These are phyloP conservation scores for Diversispora eburnea DNA, from an alignment of 192 early-diverging fungal species.

Conservation along the genomic window DNA sequence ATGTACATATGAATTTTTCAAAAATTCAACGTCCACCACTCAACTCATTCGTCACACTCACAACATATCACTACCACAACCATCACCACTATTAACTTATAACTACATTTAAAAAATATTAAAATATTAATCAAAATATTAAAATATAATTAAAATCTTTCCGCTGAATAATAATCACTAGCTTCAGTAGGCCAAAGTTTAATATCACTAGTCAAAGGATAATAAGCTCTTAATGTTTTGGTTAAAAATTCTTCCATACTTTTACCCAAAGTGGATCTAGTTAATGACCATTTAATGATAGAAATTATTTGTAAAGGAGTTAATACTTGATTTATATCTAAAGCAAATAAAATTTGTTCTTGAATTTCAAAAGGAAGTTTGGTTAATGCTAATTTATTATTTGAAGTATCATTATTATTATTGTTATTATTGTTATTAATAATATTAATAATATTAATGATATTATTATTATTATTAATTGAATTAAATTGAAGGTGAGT, in stretches of 20 bases:
- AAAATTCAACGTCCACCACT: too few species aligned
- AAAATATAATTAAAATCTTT: too few species aligned
- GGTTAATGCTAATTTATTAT: neutral
- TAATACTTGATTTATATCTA: conserved; percentile 6
- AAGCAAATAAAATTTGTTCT: neutral
- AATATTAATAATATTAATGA: neutral
- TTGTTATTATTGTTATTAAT: too few species aligned
- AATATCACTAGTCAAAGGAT: neutral
- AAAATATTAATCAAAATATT: too few species aligned
- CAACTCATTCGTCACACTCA: too few species aligned
- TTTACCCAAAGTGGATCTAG: neutral
- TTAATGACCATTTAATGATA: neutral
- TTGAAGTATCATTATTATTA: neutral
- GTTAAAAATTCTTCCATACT: conserved; percentile 1
- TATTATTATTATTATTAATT: neutral
- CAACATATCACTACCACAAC: too few species aligned
- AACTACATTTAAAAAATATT: too few species aligned
- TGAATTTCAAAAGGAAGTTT: conserved; percentile 22
- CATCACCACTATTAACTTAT: too few species aligned
- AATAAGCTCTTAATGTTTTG: neutral
- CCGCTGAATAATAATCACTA: neutral
- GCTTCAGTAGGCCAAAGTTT: conserved; percentile 12
- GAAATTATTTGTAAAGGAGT: neutral
- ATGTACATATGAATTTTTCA: too few species aligned
- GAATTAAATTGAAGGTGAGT: neutral